Conservation (phyloP, 1,284 basidiomycete genomes). For the Puccinia coronata region DNA sequence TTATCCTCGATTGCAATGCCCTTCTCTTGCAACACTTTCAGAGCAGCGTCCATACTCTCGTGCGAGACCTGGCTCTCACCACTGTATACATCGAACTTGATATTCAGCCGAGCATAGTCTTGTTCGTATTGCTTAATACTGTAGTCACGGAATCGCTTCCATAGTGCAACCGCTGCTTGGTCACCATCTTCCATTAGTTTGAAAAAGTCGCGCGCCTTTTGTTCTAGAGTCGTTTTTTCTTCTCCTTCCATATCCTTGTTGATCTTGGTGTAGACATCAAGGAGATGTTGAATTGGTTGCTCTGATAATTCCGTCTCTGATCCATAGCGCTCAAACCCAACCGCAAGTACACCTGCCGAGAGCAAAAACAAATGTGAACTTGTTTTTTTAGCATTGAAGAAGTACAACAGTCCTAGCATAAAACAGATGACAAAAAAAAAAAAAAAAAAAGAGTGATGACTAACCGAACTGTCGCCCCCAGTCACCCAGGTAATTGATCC, state of each 20-base stretch:
- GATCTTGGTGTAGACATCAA: slow-evolving; percentile 90
- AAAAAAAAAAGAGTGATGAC: slow-evolving; percentile 34
- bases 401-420: too few species aligned
- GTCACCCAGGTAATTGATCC: slow-evolving; percentile 78
- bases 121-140: slow-evolving; percentile 88
- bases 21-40: slow-evolving; percentile 67
- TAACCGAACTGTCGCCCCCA: slow-evolving; percentile 62
- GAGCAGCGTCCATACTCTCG: slow-evolving; percentile 73
- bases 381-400: too few species aligned
- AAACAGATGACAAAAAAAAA: too few species aligned
- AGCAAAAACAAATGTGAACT: slow-evolving; percentile 57
- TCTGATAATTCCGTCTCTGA: slow-evolving; percentile 77
- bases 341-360: slow-evolving; percentile 83
- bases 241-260: slow-evolving; percentile 71
- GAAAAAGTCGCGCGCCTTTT: slow-evolving; percentile 84
- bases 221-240: slow-evolving; percentile 63
- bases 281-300: slow-evolving; percentile 93
- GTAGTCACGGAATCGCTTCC: slow-evolving; percentile 88
- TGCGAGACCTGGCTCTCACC: slow-evolving; percentile 88
- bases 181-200: slow-evolving; percentile 96
- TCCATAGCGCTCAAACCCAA: slow-evolving; percentile 90
- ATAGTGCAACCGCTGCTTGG: slow-evolving; percentile 76
- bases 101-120: slow-evolving; percentile 87
- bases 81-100: slow-evolving; percentile 88
- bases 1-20: slow-evolving; percentile 67